Conservation (phyloP, 2,329 filamentous ascomycete genomes). For the Pseudopithomyces chartarum region DNA sequence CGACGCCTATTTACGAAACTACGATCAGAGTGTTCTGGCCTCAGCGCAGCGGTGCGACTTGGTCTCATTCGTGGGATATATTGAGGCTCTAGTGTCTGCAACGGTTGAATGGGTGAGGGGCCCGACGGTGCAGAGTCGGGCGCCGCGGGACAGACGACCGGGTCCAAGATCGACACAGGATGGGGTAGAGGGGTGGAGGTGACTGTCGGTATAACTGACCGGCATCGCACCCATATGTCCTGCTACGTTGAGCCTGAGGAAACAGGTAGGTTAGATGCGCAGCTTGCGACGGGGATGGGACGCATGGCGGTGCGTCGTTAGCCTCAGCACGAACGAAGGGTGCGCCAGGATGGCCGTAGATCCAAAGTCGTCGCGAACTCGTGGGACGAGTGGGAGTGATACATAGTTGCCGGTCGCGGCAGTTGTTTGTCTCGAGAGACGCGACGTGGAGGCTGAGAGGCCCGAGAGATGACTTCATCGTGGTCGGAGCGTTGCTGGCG, state of each 20-base stretch:
- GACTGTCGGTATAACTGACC: background rate
- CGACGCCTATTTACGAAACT: slow-evolving; percentile 8
- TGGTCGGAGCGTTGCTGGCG: background rate
- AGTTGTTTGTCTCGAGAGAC: slow-evolving; percentile 10
- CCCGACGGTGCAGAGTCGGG: background rate
- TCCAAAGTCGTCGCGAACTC: background rate
- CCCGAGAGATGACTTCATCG: slow-evolving; percentile 16
- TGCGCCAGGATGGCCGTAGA: background rate
- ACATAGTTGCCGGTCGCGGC: slow-evolving; percentile 4
- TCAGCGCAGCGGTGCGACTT: background rate
- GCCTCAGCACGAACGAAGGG: background rate
- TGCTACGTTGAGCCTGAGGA: slow-evolving; percentile 3
- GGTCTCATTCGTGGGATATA: slow-evolving; percentile 15
- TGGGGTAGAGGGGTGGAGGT: background rate
- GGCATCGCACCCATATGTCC: background rate
- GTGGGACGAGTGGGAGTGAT: slow-evolving; percentile 4
- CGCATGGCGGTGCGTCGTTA: background rate
- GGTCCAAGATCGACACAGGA: slow-evolving; percentile 7
- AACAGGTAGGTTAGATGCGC: background rate
- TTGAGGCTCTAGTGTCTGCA: slow-evolving; percentile 17
- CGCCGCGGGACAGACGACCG: slow-evolving; percentile 2
- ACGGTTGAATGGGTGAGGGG: slow-evolving; percentile 6
- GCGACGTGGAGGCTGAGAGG: slow-evolving; percentile 3
- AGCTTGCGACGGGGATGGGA: background rate
- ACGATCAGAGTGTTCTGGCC: slow-evolving; percentile 14